Base-by-base conservation (phyloP, 441 rosid species). In the Omphalea diandra region DNA sequence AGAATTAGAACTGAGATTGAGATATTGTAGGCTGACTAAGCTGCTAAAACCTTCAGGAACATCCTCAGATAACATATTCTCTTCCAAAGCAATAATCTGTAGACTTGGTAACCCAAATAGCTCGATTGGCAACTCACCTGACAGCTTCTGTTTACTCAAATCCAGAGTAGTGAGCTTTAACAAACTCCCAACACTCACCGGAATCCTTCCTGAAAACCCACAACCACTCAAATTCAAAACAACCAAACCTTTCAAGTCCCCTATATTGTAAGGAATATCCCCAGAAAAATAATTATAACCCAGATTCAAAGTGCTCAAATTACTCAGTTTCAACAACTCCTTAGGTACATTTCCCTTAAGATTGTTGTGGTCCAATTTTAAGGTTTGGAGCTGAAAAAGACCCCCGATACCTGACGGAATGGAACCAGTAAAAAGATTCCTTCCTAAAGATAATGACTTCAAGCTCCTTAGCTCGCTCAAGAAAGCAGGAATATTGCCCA, bases 41-140 rank as follows among this genome's bases (percentile, higher is more conserved):
- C 61, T 56, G 61, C 61, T 56, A 56, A 56, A 56, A 56, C 61
- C 61, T 56, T 56, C 61, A 56, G 61, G 61, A 56, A 56, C 38
- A 56, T 31, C 61, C 20, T 38, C 61, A 31, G 61, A 31, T 15
- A 56, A 56, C 15, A 29, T 56, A 22, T 56, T 56, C 36, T 56
- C 61, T 56, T 56, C 61, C 61, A 56, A 31, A 56, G 61, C 61
- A 56, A 56, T 38, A 56, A 56, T 11, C 22, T 56, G 18, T 38
- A 56, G 11, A 56, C 61, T 56, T 31, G 61, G 61, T 38, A 56
- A 15, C 61, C 61, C 61, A 56, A 56, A 56, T 14, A 56, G 12
- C 38, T 56, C 61, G 31, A 56, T 31, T 29, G 61, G 61, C 10
- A 56, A 29, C 38, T 56, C 61, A 1, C 61, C 61, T 29, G 61